phyloP scores from a whole-genome alignment of 371 early-diverging fungal genomes.

The Amoeboradix gromovi region DNA sequence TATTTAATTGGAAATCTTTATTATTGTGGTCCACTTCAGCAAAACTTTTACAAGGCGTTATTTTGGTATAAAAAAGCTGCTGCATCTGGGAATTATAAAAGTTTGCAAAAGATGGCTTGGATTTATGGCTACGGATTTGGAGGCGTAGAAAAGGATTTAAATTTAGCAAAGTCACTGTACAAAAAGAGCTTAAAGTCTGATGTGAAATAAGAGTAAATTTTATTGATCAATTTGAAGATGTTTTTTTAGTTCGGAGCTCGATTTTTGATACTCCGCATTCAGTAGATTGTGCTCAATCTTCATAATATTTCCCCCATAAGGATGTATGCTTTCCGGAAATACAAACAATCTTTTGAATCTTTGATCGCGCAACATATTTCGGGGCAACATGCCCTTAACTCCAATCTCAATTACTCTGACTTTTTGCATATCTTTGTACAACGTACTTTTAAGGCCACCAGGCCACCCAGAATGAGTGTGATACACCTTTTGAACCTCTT shows the following conservation, averaged over 20 bases:
- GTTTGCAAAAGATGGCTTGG: background rate
- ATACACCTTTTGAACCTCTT: constrained; percentile 60
- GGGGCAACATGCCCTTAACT: constrained; percentile 82
- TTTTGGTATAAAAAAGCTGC: background rate
- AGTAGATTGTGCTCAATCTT: constrained; percentile 33
- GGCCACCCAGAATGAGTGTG: constrained; percentile 60
- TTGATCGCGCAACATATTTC: constrained; percentile 52
- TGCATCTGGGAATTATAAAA: background rate
- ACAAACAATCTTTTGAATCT: constrained; percentile 47
- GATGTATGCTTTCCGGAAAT: constrained; percentile 65
- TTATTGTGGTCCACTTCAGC: background rate
- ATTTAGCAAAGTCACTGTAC: background rate
- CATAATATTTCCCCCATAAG: constrained; percentile 57
- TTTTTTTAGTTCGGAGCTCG: background rate
- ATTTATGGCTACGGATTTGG: background rate
- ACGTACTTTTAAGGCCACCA: constrained; percentile 60
- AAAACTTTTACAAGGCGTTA: background rate
- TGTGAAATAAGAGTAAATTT: background rate
- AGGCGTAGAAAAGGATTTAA: background rate
- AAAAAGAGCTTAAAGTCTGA: background rate
- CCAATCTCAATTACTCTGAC: constrained; percentile 59
- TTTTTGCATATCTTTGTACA: constrained; percentile 35
- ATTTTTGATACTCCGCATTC: background rate
- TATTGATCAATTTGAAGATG: background rate
- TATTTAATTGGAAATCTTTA: background rate